phyloP scores from a whole-genome alignment of 108 stramenopile species.

The Nitzschia palea region DNA sequence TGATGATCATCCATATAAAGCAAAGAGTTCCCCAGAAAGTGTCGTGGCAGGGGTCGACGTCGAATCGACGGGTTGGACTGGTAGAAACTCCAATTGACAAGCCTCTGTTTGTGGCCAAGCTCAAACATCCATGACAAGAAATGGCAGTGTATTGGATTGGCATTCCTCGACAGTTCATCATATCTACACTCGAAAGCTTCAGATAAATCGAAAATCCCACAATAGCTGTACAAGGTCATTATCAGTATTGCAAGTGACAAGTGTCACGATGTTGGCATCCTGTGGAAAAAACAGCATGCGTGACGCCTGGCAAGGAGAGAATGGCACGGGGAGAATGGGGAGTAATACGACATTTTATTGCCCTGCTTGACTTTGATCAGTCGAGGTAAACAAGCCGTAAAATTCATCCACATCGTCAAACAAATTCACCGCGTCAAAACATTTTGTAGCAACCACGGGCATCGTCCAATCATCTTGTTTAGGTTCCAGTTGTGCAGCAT shows the following conservation, averaged over 20 bases:
- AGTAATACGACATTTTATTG: too few relatives aligned
- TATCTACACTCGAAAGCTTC: conserved; percentile 15
- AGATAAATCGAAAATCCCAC: neutral
- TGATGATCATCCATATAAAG: conserved; percentile 60
- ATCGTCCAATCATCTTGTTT: neutral
- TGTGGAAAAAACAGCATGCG: too few relatives aligned
- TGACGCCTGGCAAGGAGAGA: too few relatives aligned
- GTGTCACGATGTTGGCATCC: too few relatives aligned
- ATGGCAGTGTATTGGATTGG: conserved; percentile 73
- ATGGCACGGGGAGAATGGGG: too few relatives aligned
- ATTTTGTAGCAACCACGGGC: neutral
- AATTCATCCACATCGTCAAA: neutral
- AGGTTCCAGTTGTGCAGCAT: neutral
- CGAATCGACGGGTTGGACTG: conserved; percentile 60
- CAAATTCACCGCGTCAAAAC: neutral
- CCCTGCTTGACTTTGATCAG: neutral
- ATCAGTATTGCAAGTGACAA: too few relatives aligned
- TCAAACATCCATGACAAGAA: conserved; percentile 48
- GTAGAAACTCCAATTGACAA: conserved; percentile 48
- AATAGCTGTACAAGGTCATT: neutral
- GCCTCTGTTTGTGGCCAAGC: conserved; percentile 33
- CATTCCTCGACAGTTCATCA: conserved; percentile 49
- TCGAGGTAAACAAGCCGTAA: conserved; percentile 10
- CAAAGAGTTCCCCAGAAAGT: conserved; percentile 52
- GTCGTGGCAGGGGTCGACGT: conserved; percentile 55